Conservation (phyloP, 768 basidiomycete species). For the Trametes villosa region DNA sequence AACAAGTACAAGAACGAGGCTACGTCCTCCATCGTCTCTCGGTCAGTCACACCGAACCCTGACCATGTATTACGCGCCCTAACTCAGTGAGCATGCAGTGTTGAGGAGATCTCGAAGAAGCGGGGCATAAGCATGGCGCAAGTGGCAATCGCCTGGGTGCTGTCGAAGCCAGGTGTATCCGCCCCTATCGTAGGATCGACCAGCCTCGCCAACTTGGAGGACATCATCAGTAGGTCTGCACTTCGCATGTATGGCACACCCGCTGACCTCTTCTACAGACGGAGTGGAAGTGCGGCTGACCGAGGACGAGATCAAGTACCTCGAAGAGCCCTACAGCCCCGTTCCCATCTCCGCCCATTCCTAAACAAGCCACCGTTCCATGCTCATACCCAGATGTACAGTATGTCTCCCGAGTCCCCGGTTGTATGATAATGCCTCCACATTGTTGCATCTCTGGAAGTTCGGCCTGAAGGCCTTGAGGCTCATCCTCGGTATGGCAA, state of each 20-base stretch:
- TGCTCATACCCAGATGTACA: too few species aligned
- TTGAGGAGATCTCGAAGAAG: slow-evolving; percentile 45
- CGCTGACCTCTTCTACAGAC: not conserved
- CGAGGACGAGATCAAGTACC: slow-evolving; percentile 58
- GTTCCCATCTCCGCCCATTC: not conserved
- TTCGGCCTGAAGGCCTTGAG: slow-evolving; percentile 43
- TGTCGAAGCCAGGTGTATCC: slow-evolving; percentile 36
- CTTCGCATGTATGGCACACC: too few species aligned
- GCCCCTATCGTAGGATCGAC: slow-evolving; percentile 51
- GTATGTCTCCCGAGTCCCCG: too few species aligned
- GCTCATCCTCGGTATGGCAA: slow-evolving; percentile 43
- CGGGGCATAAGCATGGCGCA: slow-evolving; percentile 46
- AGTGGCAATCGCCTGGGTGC: slow-evolving; percentile 37
- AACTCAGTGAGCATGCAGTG: not conserved
- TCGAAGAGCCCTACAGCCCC: slow-evolving; percentile 53
- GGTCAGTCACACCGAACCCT: too few species aligned
- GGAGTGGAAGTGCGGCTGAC: slow-evolving; percentile 9
- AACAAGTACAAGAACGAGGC: not conserved
- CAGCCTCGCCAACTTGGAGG: slow-evolving; percentile 42
- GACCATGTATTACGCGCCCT: not conserved
- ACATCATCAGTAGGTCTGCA: slow-evolving; percentile 36
- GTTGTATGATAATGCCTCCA: too few species aligned
- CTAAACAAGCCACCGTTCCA: too few species aligned
- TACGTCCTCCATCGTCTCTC: not conserved
- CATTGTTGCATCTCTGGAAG: slow-evolving; percentile 18